Conservation (phyloP, 305 asterid genomes). For the Solanum hybrid region DNA sequence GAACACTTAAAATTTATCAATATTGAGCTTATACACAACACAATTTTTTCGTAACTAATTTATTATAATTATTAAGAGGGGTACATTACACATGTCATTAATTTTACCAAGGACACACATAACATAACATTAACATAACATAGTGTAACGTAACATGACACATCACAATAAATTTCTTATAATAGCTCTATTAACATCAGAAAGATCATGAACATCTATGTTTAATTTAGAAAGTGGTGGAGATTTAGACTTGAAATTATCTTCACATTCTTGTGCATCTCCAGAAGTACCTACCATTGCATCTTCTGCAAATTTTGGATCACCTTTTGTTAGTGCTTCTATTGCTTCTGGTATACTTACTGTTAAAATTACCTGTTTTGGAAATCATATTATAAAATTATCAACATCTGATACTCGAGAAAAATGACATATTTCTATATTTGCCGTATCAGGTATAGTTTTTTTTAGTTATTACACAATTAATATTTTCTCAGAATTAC, state of each 20-base stretch:
- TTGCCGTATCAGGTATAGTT: not conserved
- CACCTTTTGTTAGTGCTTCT: slow-evolving; percentile 31
- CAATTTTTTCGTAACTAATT: not conserved
- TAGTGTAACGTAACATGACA: not conserved
- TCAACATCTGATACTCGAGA: not conserved
- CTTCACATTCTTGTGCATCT: slow-evolving; percentile 37
- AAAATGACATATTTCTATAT: not conserved
- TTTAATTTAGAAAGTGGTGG: slow-evolving; percentile 28
- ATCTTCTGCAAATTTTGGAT: slow-evolving; percentile 38
- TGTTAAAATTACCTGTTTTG: not conserved
- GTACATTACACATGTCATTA: not conserved
- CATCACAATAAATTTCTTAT: slow-evolving; percentile 26
- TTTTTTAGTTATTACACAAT: not conserved
- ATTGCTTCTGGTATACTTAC: slow-evolving; percentile 23
- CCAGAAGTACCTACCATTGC: slow-evolving; percentile 28
- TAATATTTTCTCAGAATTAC: not conserved
- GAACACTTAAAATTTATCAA: not conserved
- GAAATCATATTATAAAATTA: not conserved
- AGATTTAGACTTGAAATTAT: slow-evolving; percentile 2
- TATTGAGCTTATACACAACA: not conserved
- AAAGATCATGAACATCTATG: slow-evolving; percentile 23
- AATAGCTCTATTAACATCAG: slow-evolving; percentile 30
- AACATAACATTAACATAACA: not conserved
- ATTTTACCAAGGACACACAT: not conserved
- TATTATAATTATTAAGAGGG: not conserved